Evolutionary conservation across 1,284 basidiomycete species (phyloP), one percentile per base, ranked within the genome.

Genomic region (Meira nashicola): DNA sequence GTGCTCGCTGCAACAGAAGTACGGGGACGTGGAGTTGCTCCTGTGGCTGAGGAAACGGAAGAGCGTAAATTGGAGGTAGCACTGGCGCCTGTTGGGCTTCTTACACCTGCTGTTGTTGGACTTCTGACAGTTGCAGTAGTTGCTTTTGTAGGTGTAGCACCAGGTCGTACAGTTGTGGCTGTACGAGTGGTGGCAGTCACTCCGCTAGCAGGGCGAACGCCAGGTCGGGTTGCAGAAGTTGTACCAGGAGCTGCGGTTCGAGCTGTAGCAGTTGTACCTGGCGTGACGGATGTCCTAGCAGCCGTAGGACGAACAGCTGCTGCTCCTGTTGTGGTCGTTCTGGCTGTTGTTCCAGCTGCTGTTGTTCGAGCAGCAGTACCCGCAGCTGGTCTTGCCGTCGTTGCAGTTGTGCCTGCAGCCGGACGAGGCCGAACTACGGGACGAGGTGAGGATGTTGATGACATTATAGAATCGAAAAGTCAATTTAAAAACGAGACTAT

Each of bases 91-190:
- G 23, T 17, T 12, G 46, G 46, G 8, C 21, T 48, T 23, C 23
- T 48, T 23, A 48, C 46, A 5, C 46, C 46, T 48, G 46, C 46
- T 5, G n/a, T 21, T 43, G 46, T 48, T 23, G 46, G 23, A 17
- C 21, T 21, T n/a, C 25, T 12, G 46, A 21, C n/a, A 4, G 12
- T 15, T 23, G 17, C 46, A 25, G 17, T 25, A 2, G 17, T 48
- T 17, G 46, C 46, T 17, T 15, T 23, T 17, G 46, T 48, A 21
- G 46, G 17, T 15, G 46, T 25, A 3, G 46, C 21, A 17, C 46
- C 23, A 48, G 46, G n/a, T 23, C 25, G 12, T 9, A n/a, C n/a
- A 10, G 41, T 33, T 33, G 28, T 4, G 8, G 28, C 28, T 33
- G 28, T 33, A 33, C 28, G 28, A 33, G 28, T 33, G 28, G 28